Base-by-base conservation (phyloP, 179 eudicot genomes). In the Camellia oleifera region DNA sequence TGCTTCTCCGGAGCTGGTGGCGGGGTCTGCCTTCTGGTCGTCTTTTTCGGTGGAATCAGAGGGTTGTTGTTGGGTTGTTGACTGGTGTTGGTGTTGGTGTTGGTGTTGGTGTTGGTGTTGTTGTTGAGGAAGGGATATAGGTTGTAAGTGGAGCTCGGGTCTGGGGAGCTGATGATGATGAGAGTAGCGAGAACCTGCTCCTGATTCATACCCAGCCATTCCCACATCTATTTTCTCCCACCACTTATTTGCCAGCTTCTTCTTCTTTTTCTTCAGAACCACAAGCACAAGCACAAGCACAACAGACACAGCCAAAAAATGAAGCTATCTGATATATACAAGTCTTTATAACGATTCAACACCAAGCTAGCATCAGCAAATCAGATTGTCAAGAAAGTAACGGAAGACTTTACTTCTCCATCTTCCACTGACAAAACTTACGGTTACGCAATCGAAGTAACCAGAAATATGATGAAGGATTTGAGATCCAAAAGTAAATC, bases 1-100 rank as follows among this genome's bases (percentile, higher is more conserved):
- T 0, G 84, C 77, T 4, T 86, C 89, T 23, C 87, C 87, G 44
- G 83, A 80, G 82, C 82, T 70, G 50, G 81, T 76, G 7, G 58
- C 77, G 9, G 69, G 50, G 62, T 77, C 68, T 40, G 46, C 18
- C 48, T 65, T 65, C 23, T 23, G 79, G 60, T 48, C 72, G 60
- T 48, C 72, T 18, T 14, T 23, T 6, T 77, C 54, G 32, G n/a
- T 40, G 60, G 73, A 79, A 73, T 74, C 76, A 2, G 74, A 68
- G 20, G 64, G 26, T 44, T 23, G 81, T 56, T 14, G 75, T 53
- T 57, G 77, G 74, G 75, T n/a, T 45, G 74, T 69, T 32, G 32
- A 44, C 12, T 53, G 76, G 23, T 70, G 7, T 7, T 32, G 40
- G 2, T 32, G 40, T 32, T 32, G 32, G 32, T 26, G 26, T 44